Conservation (phyloP, 805 yeast genomes). For the Yamadazyma philogaea region DNA sequence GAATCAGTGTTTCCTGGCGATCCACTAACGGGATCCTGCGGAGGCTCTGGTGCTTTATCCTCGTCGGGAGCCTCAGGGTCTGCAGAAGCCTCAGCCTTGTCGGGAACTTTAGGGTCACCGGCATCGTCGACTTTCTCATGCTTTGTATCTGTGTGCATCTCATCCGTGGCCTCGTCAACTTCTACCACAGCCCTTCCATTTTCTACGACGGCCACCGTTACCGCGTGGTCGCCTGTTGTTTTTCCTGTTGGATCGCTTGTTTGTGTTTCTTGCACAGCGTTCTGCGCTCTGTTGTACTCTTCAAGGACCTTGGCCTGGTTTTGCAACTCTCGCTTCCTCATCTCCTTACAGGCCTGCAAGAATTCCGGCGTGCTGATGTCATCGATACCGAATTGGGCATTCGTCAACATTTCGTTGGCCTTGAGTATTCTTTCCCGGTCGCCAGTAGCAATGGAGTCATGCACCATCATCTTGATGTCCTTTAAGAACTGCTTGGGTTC, state of each 20-base stretch:
- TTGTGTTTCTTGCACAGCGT: constrained; percentile 10
- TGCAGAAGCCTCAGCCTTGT: too few species aligned
- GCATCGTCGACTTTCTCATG: too few species aligned
- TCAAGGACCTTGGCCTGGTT: constrained; percentile 46
- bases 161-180: too few species aligned
- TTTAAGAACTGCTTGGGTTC: constrained; percentile 87
- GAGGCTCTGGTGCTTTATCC: background rate
- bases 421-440: constrained; percentile 79
- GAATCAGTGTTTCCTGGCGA: constrained; percentile 5
- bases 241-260: background rate
- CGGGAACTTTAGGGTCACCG: too few species aligned
- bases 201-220: too few species aligned
- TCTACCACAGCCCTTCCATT: too few species aligned
- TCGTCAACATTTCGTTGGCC: constrained; percentile 94
- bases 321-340: constrained; percentile 61
- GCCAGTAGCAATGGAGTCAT: constrained; percentile 68
- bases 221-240: too few species aligned
- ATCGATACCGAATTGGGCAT: constrained; percentile 93
- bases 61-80: too few species aligned
- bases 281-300: constrained; percentile 22
- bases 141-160: too few species aligned
- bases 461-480: constrained; percentile 80
- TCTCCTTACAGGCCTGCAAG: constrained; percentile 68
- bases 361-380: constrained; percentile 77
- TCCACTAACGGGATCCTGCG: background rate